Evolutionary conservation across 306 rosid species (phyloP).

Genomic region (Gynostemma pentaphyllum): DNA sequence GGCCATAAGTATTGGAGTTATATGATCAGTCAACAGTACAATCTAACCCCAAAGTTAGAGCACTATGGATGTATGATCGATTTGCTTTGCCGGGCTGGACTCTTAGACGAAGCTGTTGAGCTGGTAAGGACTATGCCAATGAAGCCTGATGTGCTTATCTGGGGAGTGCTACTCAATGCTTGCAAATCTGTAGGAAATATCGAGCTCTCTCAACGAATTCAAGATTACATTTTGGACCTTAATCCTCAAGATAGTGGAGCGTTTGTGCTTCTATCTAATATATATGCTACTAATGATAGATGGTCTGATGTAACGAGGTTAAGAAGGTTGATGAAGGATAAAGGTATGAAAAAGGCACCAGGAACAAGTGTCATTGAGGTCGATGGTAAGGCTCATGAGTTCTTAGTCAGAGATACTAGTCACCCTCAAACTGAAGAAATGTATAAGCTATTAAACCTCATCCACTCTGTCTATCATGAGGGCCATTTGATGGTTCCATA

Average conservation of each 20-base stretch:
- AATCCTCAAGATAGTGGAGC: conserved; percentile 55
- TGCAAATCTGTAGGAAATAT: conserved; percentile 37
- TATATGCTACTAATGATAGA: conserved; percentile 43
- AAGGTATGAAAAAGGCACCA: conserved; percentile 53
- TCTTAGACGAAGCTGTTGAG: conserved; percentile 48
- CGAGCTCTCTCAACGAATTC: conserved; percentile 38
- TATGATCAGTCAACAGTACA: conserved; percentile 35
- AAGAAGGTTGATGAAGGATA: conserved; percentile 64
- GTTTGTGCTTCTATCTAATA: conserved; percentile 73
- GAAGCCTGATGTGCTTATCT: conserved; percentile 66
- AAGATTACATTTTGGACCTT: conserved; percentile 33
- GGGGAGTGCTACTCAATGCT: conserved; percentile 60
- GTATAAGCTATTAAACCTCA: conserved; percentile 29
- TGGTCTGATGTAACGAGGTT: conserved; percentile 63
- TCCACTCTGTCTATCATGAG: conserved; percentile 28
- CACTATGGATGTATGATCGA: conserved; percentile 80
- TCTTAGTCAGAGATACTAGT: conserved; percentile 48
- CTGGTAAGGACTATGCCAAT: conserved; percentile 62
- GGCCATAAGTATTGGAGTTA: conserved; percentile 36
- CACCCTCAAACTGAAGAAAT: conserved; percentile 51
- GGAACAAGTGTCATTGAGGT: conserved; percentile 64
- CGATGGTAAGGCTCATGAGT: conserved; percentile 43
- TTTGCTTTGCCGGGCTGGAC: conserved; percentile 63
- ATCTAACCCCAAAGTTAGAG: conserved; percentile 49
- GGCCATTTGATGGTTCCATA: conserved; percentile 16